Percentiles rank a stretch among this genome's conserved stretches.
Conservation (phyloP, 352 stramenopile species). For the Phytophthora kernoviae region DNA sequence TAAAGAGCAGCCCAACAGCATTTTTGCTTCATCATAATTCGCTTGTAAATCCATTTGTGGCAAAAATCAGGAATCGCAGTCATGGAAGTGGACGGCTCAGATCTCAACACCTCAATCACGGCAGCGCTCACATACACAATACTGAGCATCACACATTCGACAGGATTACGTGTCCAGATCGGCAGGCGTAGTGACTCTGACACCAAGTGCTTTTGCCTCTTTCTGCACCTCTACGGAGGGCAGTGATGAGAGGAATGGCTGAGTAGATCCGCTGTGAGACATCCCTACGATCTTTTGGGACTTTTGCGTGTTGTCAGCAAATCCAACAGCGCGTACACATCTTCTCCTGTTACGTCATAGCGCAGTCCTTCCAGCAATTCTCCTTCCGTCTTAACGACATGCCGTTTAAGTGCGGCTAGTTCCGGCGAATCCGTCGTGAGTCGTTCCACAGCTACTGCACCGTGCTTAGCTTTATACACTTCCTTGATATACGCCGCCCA, state of each 20-base stretch:
- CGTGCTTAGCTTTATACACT: slow-evolving; percentile 71
- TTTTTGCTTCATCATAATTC: slow-evolving; percentile 48
- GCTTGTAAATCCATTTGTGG: slow-evolving; percentile 44
- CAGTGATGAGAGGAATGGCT: slow-evolving; percentile 26
- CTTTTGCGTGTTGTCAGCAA: slow-evolving; percentile 55
- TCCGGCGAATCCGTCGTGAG: slow-evolving; percentile 42
- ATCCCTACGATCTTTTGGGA: slow-evolving; percentile 40
- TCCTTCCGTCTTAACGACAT: slow-evolving; percentile 62
- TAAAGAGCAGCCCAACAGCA: slow-evolving; percentile 64
- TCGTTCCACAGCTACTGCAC: slow-evolving; percentile 18
- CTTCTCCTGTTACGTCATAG: slow-evolving; percentile 74
- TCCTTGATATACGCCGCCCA: slow-evolving; percentile 74
- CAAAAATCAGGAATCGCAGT: slow-evolving; percentile 48
- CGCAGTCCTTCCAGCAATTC: slow-evolving; percentile 75
- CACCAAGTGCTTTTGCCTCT: slow-evolving; percentile 72
- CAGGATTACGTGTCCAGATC: slow-evolving; percentile 65
- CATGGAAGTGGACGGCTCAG: neutral
- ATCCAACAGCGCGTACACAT: slow-evolving; percentile 79
- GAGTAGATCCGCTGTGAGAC: slow-evolving; percentile 11
- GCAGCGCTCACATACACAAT: slow-evolving; percentile 73
- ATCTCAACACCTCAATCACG: slow-evolving; percentile 42
- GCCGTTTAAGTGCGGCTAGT: slow-evolving; percentile 57
- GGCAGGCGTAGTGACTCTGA: slow-evolving; percentile 54
- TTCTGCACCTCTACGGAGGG: slow-evolving; percentile 59
- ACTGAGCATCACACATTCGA: slow-evolving; percentile 73